These are phyloP conservation scores for Zasmidium cellare DNA, from an alignment of 2,329 filamentous ascomycete genomes.

Conservation along the genomic window DNA sequence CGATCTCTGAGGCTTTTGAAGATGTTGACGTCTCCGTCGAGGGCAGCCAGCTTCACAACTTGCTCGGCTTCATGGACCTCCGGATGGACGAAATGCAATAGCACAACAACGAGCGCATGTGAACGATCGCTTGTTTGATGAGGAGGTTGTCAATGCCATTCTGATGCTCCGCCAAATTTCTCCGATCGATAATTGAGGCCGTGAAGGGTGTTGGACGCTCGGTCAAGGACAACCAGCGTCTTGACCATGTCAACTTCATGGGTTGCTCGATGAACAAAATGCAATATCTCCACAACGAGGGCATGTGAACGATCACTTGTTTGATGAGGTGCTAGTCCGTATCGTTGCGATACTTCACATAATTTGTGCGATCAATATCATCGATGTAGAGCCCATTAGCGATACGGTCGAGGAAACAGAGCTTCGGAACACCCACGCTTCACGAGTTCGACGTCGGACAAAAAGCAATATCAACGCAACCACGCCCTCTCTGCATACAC, in stretches of 20 bases:
- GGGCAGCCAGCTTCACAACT: not conserved
- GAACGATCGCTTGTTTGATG: not conserved
- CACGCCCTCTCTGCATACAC: not conserved
- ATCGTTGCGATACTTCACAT: not conserved
- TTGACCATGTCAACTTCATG: no score
- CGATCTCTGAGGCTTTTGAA: not conserved
- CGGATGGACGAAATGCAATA: not conserved
- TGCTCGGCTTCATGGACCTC: not conserved
- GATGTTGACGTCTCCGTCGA: not conserved
- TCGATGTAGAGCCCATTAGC: not conserved
- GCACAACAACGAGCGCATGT: not conserved
- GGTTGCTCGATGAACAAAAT: not conserved
- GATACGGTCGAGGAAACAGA: not conserved
- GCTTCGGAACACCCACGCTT: not conserved
- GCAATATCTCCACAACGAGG: not conserved
- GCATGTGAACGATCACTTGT: not conserved
- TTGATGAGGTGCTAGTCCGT: not conserved
- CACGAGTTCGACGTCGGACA: not conserved
- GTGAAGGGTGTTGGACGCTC: not conserved
- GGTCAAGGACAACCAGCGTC: not conserved
- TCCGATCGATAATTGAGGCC: not conserved
- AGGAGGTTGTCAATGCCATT: not conserved
- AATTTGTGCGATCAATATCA: not conserved
- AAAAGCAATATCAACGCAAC: not conserved
- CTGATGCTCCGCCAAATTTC: not conserved